Evolutionary conservation across 208 protist genomes (phyloP).

Genomic region (Sergeia podlipaevii): DNA sequence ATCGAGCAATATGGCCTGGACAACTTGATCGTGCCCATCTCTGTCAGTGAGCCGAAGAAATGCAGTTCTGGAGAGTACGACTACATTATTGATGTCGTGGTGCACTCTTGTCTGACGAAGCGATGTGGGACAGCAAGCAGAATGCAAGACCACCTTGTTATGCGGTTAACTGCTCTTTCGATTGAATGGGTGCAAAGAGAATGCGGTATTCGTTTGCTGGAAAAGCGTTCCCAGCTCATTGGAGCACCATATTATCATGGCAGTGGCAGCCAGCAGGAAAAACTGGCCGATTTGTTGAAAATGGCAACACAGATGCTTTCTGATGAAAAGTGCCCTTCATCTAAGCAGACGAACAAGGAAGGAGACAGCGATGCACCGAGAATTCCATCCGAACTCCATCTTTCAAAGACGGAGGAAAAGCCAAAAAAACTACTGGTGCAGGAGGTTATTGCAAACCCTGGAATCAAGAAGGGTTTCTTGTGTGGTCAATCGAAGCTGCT

Average conservation of each 20-base stretch:
- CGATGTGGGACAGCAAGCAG: conserved; percentile 32
- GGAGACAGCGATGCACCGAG: not conserved
- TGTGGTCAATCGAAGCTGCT: conserved; percentile 16
- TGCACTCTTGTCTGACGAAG: conserved; percentile 61
- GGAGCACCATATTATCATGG: conserved; percentile 31
- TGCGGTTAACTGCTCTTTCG: conserved; percentile 44
- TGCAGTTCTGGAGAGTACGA: conserved; percentile 15
- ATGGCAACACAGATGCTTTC: conserved; percentile 16
- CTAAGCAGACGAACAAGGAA: conserved; percentile 12
- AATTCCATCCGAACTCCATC: conserved; percentile 15
- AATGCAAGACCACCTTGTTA: conserved; percentile 58
- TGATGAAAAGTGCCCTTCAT: too few species aligned
- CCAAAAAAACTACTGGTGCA: conserved; percentile 39
- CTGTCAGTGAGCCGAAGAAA: conserved; percentile 43
- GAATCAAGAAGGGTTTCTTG: conserved; percentile 77
- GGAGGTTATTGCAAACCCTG: conserved; percentile 43
- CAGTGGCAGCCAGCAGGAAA: not conserved
- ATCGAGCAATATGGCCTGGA: conserved; percentile 77
- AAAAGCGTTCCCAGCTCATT: conserved; percentile 34
- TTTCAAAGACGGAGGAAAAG: not conserved
- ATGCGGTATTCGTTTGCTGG: conserved; percentile 46
- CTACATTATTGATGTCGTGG: conserved; percentile 71
- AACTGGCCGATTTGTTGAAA: conserved; percentile 16
- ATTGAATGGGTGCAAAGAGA: conserved; percentile 82
- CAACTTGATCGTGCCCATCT: conserved; percentile 86